A percentile compares a stretch with the other conserved stretches of the same genome.
Evolutionary conservation across 2,329 filamentous ascomycete genomes (phyloP).

Genomic region (Pseudogymnoascus sp.): DNA sequence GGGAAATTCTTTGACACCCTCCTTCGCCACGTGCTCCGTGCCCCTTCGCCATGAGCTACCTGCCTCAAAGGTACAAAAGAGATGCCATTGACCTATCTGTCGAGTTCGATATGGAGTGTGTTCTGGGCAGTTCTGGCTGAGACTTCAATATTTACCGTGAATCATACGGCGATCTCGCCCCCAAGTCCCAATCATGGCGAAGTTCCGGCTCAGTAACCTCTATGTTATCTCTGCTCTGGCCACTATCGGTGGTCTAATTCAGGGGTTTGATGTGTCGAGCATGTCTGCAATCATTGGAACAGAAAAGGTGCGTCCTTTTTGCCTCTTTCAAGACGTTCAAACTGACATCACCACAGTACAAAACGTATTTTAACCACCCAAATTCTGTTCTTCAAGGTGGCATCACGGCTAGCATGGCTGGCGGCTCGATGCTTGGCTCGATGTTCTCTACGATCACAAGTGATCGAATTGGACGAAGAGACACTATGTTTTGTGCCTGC

Average conservation of each 20-base stretch:
- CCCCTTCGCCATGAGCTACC: background rate
- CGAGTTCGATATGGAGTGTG: background rate
- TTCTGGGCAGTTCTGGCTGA: background rate
- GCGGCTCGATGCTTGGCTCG: conserved; percentile 41
- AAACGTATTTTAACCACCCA: conserved; percentile 1
- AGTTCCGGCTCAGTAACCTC: conserved; percentile 8
- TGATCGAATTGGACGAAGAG: conserved; percentile 40
- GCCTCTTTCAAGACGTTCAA: background rate
- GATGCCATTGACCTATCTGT: background rate
- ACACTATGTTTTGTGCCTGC: conserved; percentile 39
- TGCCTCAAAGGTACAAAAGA: background rate
- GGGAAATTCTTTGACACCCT: background rate
- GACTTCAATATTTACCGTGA: background rate
- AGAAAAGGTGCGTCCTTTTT: conserved; percentile 9
- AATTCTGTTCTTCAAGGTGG: conserved; percentile 30
- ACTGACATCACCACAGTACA: background rate
- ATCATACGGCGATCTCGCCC: background rate
- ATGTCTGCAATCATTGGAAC: conserved; percentile 48
- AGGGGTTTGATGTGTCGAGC: conserved; percentile 48
- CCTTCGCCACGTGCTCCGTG: background rate
- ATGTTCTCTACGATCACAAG: conserved; percentile 39
- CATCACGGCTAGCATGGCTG: conserved; percentile 43
- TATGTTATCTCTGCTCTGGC: conserved; percentile 9
- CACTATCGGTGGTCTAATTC: conserved; percentile 9
- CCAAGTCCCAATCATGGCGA: conserved; percentile 7